Evolutionary conservation across 164 flowering plant species (phyloP).

Genomic region (Chloranthus sessilifolius): DNA sequence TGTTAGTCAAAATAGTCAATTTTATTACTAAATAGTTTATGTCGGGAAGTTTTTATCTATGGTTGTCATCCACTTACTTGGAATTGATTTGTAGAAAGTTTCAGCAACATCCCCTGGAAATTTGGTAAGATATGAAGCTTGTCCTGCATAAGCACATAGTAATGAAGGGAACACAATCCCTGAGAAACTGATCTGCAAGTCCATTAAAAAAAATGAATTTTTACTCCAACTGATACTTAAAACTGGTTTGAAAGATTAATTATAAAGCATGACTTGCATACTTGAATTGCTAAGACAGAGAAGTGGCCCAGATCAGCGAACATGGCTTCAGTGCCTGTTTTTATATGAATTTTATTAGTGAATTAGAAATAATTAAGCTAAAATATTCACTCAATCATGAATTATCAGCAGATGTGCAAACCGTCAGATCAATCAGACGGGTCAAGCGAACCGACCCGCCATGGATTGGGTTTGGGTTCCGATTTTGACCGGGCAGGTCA

Average conservation of each 20-base stretch:
- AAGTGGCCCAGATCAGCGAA: constrained; percentile 93
- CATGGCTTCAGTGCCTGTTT: constrained; percentile 89
- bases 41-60: too few species aligned
- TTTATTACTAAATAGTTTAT: too few species aligned
- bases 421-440: too few species aligned
- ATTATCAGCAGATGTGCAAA: too few species aligned
- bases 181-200: constrained; percentile 55
- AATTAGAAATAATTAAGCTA: too few species aligned
- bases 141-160: constrained; percentile 51
- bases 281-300: constrained; percentile 58
- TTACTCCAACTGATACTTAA: neutral
- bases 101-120: constrained; percentile 28
- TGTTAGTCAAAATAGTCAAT: too few species aligned
- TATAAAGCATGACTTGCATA: constrained; percentile 17
- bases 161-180: constrained; percentile 44
- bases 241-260: neutral
- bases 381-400: too few species aligned
- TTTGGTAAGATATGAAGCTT: constrained; percentile 60
- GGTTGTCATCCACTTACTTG: constrained; percentile 29
- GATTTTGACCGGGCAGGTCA: too few species aligned
- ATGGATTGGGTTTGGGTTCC: too few species aligned
- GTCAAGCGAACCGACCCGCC: too few species aligned
- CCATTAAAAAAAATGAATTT: neutral
- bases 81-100: constrained; percentile 50
- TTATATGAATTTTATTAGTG: neutral